phyloP scores from a whole-genome alignment of 306 rosid species.

The Pterocarpus santalinus region DNA sequence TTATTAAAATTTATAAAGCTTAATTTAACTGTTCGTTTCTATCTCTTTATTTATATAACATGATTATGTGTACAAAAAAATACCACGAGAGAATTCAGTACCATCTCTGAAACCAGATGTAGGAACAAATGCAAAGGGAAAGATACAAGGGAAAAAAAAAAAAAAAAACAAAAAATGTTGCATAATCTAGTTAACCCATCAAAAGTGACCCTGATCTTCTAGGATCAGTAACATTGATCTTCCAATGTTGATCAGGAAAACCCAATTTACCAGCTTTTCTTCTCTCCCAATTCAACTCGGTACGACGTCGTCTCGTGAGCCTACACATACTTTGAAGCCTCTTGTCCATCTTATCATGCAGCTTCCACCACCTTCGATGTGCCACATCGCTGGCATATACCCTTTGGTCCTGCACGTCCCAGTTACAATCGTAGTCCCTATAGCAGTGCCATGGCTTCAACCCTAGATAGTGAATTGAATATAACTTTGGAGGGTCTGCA shows the following conservation, averaged over 20 bases:
- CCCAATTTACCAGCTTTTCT: constrained; percentile 59
- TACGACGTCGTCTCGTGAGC: constrained; percentile 69
- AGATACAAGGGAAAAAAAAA: background rate
- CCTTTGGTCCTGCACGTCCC: constrained; percentile 69
- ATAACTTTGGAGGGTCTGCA: constrained; percentile 79
- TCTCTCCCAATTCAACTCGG: constrained; percentile 83
- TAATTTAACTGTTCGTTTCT: no score
- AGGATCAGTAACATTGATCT: constrained; percentile 79
- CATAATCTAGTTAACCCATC: constrained; percentile 49
- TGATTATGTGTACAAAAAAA: no score
- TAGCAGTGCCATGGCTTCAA: constrained; percentile 94
- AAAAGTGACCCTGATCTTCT: constrained; percentile 68
- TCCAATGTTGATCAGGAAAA: constrained; percentile 73
- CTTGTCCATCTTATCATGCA: constrained; percentile 70
- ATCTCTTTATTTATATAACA: background rate
- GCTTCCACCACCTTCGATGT: constrained; percentile 83
- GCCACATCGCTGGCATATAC: constrained; percentile 97
- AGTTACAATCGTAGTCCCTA: constrained; percentile 92
- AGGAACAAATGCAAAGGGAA: background rate
- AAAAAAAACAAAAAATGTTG: background rate
- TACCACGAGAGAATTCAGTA: background rate
- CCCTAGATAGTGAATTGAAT: constrained; percentile 81
- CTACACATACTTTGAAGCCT: constrained; percentile 68
- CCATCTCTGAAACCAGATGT: background rate
- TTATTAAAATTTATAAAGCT: no score